Evolutionary conservation across 78 protist genomes (phyloP), one percentile per base, ranked within the genome.

Genomic region (Cavenderia fasciculata): DNA sequence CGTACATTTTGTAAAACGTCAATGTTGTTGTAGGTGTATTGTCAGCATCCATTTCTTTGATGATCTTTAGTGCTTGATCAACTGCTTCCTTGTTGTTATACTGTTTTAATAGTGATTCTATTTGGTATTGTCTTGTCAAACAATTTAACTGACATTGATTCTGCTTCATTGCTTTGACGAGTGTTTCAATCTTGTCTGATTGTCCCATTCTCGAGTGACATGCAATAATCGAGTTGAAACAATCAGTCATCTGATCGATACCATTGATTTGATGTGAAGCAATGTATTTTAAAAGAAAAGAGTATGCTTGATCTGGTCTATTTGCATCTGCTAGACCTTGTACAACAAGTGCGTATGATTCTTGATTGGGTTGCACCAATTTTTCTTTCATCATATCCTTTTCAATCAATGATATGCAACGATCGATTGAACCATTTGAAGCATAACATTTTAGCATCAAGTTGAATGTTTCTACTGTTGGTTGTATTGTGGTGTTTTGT

Each of bases 91-190:
- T 21, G 0, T 43, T 7, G n/a, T 82, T 18, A 6, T 31, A 36
- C 7, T 25, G 16, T 25, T 57, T 82, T 14, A 82, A 10, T 46
- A 68, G 44, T 7, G 77, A 76, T 5, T 82, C 71, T 23, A 56
- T 44, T 29, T 46, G 65, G 61, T 52, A 69, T 57, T 52, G 90
- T 68, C 25, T 62, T 36, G 75, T 82, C 54, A 31, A 66, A 43
- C 38, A 25, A 21, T 16, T 40, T 33, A 1, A 34, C 51, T 34
- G 33, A 29, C 10, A 41, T 10, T n/a, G 21, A 46, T 4, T 75
- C n/a, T n/a, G 5, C 4, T 21, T 40, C 72, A 63, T 63, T 4
- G 8, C 33, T 27, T 63, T 52, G 0, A 41, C 62, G 5, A 57
- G 18, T 29, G 11, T 25, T 4, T 68, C 70, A 68, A 82, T 40